Evolutionary conservation across 2,329 filamentous ascomycete genomes (phyloP).

Genomic region (Nannizziopsis arthrosporioides): DNA sequence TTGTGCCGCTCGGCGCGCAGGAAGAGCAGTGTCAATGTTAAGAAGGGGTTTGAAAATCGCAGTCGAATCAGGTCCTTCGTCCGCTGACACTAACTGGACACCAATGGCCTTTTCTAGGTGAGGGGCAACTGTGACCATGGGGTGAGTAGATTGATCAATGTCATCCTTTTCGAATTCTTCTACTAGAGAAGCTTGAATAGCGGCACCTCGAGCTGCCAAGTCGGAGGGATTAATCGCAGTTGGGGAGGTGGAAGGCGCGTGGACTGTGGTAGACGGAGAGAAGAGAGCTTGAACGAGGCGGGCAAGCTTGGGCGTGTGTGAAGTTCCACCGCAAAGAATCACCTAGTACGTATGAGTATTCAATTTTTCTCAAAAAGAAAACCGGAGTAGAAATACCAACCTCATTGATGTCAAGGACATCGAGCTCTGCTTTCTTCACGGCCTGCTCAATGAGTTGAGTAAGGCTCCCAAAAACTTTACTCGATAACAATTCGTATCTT

Average conservation of each 20-base stretch:
- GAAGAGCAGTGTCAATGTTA: constrained; percentile 74
- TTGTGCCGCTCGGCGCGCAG: constrained; percentile 72
- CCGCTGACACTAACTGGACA: constrained; percentile 51
- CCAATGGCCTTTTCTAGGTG: constrained; percentile 84
- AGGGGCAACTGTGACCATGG: constrained; percentile 84
- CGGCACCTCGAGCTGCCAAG: constrained; percentile 75
- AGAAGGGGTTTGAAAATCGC: constrained; percentile 72
- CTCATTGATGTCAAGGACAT: constrained; percentile 86
- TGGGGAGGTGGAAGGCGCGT: constrained; percentile 68
- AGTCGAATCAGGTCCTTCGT: constrained; percentile 40
- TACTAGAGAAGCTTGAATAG: constrained; percentile 88
- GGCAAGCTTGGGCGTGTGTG: constrained; percentile 89
- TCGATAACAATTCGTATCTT: constrained; percentile 78
- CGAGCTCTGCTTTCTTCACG: constrained; percentile 82
- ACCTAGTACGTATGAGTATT: constrained; percentile 38
- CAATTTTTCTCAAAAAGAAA: background rate
- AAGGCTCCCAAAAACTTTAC: constrained; percentile 80
- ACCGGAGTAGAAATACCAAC: constrained; percentile 22
- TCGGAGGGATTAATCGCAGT: constrained; percentile 87
- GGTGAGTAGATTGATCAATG: constrained; percentile 91
- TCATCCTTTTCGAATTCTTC: constrained; percentile 88
- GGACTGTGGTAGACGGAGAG: constrained; percentile 62
- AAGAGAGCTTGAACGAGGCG: constrained; percentile 68
- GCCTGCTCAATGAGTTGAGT: constrained; percentile 71
- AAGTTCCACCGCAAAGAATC: constrained; percentile 80